Conservation (phyloP, 768 basidiomycete species). For the Candolleomyces eurysporus region DNA sequence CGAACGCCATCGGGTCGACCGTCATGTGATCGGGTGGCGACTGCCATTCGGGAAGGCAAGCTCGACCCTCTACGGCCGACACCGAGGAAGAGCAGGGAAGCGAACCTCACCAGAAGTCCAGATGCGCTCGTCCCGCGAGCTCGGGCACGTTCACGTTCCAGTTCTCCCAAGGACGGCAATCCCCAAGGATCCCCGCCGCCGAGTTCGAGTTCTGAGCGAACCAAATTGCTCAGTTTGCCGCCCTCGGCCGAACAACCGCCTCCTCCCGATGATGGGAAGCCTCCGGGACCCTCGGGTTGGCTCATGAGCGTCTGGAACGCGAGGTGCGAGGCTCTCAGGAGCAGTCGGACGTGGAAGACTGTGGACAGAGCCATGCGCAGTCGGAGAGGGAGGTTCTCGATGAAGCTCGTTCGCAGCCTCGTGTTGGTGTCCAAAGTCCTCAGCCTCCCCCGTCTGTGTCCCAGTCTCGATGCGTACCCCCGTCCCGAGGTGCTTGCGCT, state of each 20-base stretch:
- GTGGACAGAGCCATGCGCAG: not conserved
- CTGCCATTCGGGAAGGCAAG: conserved; percentile 67
- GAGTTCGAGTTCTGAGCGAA: not conserved
- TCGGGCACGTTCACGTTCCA: not conserved
- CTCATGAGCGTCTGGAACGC: not conserved
- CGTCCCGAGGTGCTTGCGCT: conserved; percentile 3
- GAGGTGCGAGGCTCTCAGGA: not conserved
- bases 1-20: conserved; percentile 61
- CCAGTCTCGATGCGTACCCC: conserved; percentile 5
- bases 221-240: conserved; percentile 5
- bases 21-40: conserved; percentile 67
- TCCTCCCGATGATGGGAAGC: not conserved
- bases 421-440: conserved; percentile 16
- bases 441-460: conserved; percentile 10
- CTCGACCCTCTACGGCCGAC: conserved; percentile 15
- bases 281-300: not conserved
- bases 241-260: not conserved
- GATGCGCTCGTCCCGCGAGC: not conserved
- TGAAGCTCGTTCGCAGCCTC: conserved; percentile 9
- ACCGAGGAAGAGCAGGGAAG: not conserved
- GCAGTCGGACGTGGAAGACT: not conserved
- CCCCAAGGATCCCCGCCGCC: not conserved
- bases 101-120: not conserved
- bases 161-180: not conserved
- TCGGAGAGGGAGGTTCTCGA: conserved; percentile 2